phyloP scores from a whole-genome alignment of 1,284 basidiomycete species.

The Cerioporus squamosus region DNA sequence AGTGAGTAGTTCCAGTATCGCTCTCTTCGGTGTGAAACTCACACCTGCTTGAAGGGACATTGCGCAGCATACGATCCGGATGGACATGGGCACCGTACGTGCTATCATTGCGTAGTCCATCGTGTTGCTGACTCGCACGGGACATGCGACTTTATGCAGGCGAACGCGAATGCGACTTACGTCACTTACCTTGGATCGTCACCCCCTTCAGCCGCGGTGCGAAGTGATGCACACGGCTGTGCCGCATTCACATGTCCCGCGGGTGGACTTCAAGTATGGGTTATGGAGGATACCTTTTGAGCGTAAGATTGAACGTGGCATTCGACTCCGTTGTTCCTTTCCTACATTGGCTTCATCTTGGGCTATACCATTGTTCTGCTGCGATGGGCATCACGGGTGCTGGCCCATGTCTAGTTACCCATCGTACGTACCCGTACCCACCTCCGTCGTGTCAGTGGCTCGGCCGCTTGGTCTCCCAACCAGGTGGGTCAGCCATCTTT shows the following conservation, averaged over 20 bases:
- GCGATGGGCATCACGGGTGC: too few species aligned
- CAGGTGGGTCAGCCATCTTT: too few species aligned
- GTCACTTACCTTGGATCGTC: conserved; percentile 50
- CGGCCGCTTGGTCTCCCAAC: too few species aligned
- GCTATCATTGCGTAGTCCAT: neutral
- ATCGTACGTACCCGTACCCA: too few species aligned
- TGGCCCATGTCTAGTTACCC: too few species aligned
- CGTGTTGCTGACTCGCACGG: neutral
- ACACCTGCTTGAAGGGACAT: conserved; percentile 8
- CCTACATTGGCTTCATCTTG: too few species aligned
- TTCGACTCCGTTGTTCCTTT: too few species aligned
- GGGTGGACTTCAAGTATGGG: conserved; percentile 63
- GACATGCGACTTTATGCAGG: conserved; percentile 33
- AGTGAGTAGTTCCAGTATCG: too few species aligned
- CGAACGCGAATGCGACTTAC: conserved; percentile 46
- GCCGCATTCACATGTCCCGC: conserved; percentile 60
- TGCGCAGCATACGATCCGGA: conserved; percentile 50
- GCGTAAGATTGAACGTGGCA: neutral
- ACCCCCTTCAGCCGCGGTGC: conserved; percentile 32
- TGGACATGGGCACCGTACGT: conserved; percentile 67
- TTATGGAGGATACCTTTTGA: conserved; percentile 21
- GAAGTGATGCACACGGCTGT: conserved; percentile 55
- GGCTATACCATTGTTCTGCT: too few species aligned
- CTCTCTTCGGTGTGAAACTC: neutral
- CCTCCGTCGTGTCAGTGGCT: too few species aligned